phyloP scores from a whole-genome alignment of 345 rosid species.

The Aethionema arabicum region DNA sequence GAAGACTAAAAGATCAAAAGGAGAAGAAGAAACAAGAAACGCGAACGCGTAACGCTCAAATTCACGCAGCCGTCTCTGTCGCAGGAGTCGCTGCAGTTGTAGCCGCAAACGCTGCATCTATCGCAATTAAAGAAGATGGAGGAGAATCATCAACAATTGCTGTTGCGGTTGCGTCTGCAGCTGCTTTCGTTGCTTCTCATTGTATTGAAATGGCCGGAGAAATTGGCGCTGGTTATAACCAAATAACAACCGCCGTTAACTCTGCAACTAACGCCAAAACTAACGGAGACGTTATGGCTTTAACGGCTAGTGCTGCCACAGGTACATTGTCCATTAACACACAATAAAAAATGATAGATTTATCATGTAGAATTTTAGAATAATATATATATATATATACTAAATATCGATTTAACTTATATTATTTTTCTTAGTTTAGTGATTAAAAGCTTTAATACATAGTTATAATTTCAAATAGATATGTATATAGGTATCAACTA shows the following conservation, averaged over 20 bases:
- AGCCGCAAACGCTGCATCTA: conserved; percentile 70
- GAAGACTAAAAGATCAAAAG: conserved; percentile 86
- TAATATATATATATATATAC: no score
- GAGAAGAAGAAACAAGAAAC: conserved; percentile 88
- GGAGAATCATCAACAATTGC: conserved; percentile 44
- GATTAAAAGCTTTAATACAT: no score
- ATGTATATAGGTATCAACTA: no score
- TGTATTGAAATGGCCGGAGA: conserved; percentile 94
- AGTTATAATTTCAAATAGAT: no score
- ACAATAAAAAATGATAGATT: no score
- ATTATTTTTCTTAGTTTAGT: no score
- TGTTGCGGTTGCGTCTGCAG: conserved; percentile 76
- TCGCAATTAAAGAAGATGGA: conserved; percentile 43
- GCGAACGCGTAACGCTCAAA: conserved; percentile 74
- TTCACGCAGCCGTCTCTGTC: conserved; percentile 91
- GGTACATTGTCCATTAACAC: conserved; percentile 40
- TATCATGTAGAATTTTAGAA: no score
- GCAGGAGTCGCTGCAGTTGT: conserved; percentile 93
- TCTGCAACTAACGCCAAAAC: conserved; percentile 78
- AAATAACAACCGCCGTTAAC: conserved; percentile 62
- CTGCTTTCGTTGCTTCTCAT: conserved; percentile 86
- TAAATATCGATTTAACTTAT: no score
- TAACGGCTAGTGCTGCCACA: conserved; percentile 97
- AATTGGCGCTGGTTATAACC: conserved; percentile 85
- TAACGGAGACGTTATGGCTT: conserved; percentile 85